Evolutionary conservation across 306 rosid species (phyloP), one percentile per base, ranked within the genome.

Genomic region (Rubus parviflorus): DNA sequence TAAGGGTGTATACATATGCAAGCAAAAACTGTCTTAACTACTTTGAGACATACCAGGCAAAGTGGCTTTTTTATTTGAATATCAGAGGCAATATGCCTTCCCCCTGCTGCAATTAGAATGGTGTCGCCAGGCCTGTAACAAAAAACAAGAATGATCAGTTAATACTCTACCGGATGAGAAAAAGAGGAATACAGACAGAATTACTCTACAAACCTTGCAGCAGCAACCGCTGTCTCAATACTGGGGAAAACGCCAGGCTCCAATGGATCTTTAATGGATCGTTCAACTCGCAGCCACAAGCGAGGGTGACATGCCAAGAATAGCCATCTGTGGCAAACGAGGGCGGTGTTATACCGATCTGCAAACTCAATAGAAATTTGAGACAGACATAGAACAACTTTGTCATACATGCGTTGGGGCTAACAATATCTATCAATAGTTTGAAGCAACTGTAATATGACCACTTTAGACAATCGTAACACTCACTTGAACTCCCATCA

Each of bases 281-380:
- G 87, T 77, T 95, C 98, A 57, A 95, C 98, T 73, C 98, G 89
- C 71, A 95, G 89, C 98, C 98, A 95, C 65, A 90, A 73, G 43
- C 91, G 93, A 83, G 97, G 98, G 77, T 95, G 97, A 85, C 98
- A 95, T 8, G 97, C 97, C 91, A 95, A 81, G 88, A 87, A 88
- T 68, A 85, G 86, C 97, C 97, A 95, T 90, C 97, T 95, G 98
- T 85, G 91, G 98, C 97, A 95, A 92, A 92, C 98, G 92, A 95
- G 97, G 92, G 98, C 98, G 84, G 97, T 80, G 93, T 95, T 92
- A 95, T 92, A 90, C 91, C 97, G 97, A 92, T 95, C 98, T 95
- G 98, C 98, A 95, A 89, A 86, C 97, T 89, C 98, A 89, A 88
- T 88, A 86, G 83, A 86, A 87, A 83, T 77, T 73, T 52, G 87